Evolutionary conservation across 805 yeast species (phyloP).

Genomic region (Kodamaea hsintzibuensis): DNA sequence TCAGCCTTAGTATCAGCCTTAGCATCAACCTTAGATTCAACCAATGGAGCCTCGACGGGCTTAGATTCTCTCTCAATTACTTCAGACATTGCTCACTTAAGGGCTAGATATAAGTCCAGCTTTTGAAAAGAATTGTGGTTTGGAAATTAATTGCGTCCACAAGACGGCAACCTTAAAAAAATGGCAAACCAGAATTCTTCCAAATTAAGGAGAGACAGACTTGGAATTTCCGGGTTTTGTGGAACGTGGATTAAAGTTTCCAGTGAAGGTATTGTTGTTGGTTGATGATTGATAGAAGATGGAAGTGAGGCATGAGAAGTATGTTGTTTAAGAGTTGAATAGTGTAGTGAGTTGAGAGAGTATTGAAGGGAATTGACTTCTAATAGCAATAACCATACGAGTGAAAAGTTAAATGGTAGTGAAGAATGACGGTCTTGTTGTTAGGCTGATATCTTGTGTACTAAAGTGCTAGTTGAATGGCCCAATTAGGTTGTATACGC

Average conservation of each 20-base stretch:
- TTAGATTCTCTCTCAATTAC: conserved; percentile 12
- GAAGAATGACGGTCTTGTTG: no score
- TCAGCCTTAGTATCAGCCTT: not conserved
- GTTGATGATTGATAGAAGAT: no score
- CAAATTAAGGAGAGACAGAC: conserved; percentile 7
- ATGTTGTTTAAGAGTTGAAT: no score
- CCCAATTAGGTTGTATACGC: no score
- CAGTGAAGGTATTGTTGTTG: no score
- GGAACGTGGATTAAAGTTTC: not conserved
- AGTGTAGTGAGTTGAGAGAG: no score
- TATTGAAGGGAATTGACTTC: no score
- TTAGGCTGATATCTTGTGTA: no score
- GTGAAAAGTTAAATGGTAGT: no score
- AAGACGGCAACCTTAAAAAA: conserved; percentile 10
- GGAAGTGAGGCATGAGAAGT: no score
- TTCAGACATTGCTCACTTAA: conserved; percentile 17
- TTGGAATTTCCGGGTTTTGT: conserved; percentile 4
- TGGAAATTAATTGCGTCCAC: not conserved
- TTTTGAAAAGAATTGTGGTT: conserved; percentile 5
- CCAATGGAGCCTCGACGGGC: conserved; percentile 5
- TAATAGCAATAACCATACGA: no score
- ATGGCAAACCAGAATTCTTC: conserved; percentile 1
- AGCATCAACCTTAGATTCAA: not conserved
- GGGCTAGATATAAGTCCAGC: not conserved
- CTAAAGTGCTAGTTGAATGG: no score